Conservation (phyloP, 2,329 filamentous ascomycete species). For the Aphanoascus verrucosus region DNA sequence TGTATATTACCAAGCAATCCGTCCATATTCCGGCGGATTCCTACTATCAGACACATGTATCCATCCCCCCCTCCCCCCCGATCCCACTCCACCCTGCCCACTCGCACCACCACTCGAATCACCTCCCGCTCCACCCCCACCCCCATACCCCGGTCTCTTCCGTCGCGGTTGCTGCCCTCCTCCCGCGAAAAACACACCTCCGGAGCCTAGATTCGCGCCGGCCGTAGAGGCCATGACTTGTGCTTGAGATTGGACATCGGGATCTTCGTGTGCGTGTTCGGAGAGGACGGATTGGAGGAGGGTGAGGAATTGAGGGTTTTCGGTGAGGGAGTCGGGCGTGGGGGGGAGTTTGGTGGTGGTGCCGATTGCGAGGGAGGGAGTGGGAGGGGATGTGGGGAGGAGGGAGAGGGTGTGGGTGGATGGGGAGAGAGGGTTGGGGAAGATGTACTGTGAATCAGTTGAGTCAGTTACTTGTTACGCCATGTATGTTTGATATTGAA, state of each 20-base stretch:
- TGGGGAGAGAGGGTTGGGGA: slow-evolving; percentile 31
- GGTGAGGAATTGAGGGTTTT: slow-evolving; percentile 47
- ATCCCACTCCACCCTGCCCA: slow-evolving; percentile 48
- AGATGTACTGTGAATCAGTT: slow-evolving; percentile 18
- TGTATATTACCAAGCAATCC: slow-evolving; percentile 47
- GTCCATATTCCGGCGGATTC: slow-evolving; percentile 51
- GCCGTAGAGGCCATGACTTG: slow-evolving; percentile 50
- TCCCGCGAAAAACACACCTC: slow-evolving; percentile 38
- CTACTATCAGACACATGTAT: slow-evolving; percentile 53
- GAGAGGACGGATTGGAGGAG: slow-evolving; percentile 48
- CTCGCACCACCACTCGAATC: slow-evolving; percentile 42
- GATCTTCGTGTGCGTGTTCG: slow-evolving; percentile 46
- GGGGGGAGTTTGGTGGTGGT: slow-evolving; percentile 45
- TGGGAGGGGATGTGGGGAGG: slow-evolving; percentile 45
- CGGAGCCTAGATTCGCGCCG: slow-evolving; percentile 44
- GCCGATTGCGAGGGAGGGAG: slow-evolving; percentile 45
- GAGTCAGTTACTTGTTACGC: slow-evolving; percentile 1
- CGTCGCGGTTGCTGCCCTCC: slow-evolving; percentile 21
- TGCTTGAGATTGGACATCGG: slow-evolving; percentile 48
- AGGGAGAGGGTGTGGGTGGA: slow-evolving; percentile 44
- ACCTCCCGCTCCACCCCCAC: slow-evolving; percentile 32
- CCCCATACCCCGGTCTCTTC: slow-evolving; percentile 19
- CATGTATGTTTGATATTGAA: too few species aligned
- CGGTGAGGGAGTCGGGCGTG: slow-evolving; percentile 44
- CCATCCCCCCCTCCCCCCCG: slow-evolving; percentile 49